These are phyloP conservation scores for Suillus brevipes DNA, from an alignment of 768 basidiomycete genomes.

Conservation along the genomic window DNA sequence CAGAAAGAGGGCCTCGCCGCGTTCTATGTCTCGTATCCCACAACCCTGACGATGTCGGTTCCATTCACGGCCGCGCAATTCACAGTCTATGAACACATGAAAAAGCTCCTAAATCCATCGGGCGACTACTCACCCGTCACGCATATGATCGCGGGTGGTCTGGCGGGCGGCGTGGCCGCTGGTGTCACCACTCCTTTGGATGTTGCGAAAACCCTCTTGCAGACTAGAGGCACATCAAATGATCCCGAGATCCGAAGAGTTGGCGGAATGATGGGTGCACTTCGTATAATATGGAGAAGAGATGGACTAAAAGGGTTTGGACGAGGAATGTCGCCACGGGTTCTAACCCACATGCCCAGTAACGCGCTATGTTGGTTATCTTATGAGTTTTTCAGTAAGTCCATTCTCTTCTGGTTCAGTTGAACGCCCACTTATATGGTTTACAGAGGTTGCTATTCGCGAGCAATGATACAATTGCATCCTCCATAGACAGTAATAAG, in stretches of 20 bases:
- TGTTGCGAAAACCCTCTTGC: conserved; percentile 95
- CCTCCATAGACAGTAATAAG: conserved; percentile 19
- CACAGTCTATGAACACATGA: conserved; percentile 93
- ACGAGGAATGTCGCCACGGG: conserved; percentile 86
- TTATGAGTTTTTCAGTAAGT: conserved; percentile 98
- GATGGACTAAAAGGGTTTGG: conserved; percentile 86
- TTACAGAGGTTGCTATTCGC: conserved; percentile 66
- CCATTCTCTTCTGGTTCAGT: conserved; percentile 2
- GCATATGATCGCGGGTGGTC: conserved; percentile 88
- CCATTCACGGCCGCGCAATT: conserved; percentile 99
- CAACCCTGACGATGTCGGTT: conserved; percentile 93
- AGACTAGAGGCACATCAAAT: conserved; percentile 88
- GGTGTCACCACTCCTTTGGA: conserved; percentile 96
- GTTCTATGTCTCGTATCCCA: conserved; percentile 99
- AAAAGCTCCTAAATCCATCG: conserved; percentile 80
- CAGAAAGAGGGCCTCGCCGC: conserved; percentile 81
- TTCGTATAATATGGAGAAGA: conserved; percentile 81
- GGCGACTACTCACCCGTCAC: conserved; percentile 90
- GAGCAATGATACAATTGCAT: conserved; percentile 24
- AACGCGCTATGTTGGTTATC: conserved; percentile 98
- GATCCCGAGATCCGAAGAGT: conserved; percentile 84
- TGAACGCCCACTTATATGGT: not conserved
- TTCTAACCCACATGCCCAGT: conserved; percentile 94
- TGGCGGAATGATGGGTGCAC: conserved; percentile 83
- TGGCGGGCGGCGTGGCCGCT: conserved; percentile 92